Evolutionary conservation across 768 basidiomycete genomes (phyloP).

Genomic region (Boletus rubescentipes): DNA sequence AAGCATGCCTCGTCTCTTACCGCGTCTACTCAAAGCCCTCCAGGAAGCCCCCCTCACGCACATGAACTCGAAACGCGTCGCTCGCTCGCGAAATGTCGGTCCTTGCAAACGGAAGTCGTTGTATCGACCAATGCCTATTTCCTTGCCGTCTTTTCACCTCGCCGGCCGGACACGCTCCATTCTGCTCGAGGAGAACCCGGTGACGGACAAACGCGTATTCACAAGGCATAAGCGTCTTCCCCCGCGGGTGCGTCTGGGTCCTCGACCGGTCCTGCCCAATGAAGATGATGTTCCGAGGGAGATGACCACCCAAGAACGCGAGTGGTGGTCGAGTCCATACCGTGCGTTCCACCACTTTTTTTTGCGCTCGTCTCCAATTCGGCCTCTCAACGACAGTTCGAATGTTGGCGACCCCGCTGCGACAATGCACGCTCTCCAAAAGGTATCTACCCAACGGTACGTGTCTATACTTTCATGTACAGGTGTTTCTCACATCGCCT

Average conservation of each 20-base stretch:
- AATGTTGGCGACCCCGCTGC: conserved; percentile 67
- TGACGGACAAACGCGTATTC: conserved; percentile 51
- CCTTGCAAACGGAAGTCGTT: conserved; percentile 30
- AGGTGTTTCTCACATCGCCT: not conserved
- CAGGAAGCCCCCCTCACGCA: conserved; percentile 25
- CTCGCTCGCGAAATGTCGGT: conserved; percentile 5
- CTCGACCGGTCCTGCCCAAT: conserved; percentile 20
- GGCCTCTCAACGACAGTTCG: conserved; percentile 46
- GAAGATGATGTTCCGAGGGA: conserved; percentile 44
- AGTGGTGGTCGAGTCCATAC: conserved; percentile 77
- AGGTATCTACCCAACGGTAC: conserved; percentile 59
- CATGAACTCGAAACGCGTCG: conserved; percentile 12
- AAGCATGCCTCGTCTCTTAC: conserved; percentile 70
- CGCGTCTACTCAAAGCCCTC: conserved; percentile 54
- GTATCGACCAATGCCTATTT: conserved; percentile 34
- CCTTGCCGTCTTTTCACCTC: conserved; percentile 45
- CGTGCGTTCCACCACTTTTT: conserved; percentile 39
- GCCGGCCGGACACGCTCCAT: conserved; percentile 54
- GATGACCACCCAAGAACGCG: conserved; percentile 63
- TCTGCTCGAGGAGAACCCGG: conserved; percentile 59
- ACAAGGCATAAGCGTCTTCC: conserved; percentile 56
- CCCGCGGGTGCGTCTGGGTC: conserved; percentile 41
- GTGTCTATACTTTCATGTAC: conserved; percentile 6
- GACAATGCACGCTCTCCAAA: conserved; percentile 51
- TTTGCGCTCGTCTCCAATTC: not conserved